A percentile compares a stretch with the other conserved stretches of the same genome.
phyloP scores from a whole-genome alignment of 805 yeast species.

The Yarrowia alimentaria region DNA sequence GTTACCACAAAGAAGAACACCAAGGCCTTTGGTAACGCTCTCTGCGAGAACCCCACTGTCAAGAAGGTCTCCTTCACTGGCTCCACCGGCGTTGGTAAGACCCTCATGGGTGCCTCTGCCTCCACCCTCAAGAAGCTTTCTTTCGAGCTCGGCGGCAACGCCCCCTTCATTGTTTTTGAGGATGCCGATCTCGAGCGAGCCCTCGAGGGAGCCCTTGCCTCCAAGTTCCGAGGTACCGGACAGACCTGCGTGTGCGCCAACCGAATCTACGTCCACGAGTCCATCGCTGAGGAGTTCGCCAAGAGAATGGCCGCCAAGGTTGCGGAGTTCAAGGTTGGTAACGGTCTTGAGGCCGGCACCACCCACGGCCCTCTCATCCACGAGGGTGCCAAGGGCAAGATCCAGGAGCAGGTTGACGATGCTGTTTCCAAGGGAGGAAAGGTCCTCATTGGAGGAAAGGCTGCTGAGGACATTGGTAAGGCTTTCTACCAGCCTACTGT shows the following conservation, averaged over 20 bases:
- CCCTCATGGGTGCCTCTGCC: conserved; percentile 58
- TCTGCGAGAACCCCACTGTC: conserved; percentile 56
- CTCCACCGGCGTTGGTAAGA: conserved; percentile 69
- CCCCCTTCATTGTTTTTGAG: conserved; percentile 72
- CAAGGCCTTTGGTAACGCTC: conserved; percentile 50
- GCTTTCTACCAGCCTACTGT: conserved; percentile 69
- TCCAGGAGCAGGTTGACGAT: conserved; percentile 59
- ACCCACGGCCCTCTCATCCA: conserved; percentile 80
- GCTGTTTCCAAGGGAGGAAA: conserved; percentile 67
- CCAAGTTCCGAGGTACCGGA: conserved; percentile 74
- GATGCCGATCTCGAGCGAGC: conserved; percentile 70
- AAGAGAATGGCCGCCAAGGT: conserved; percentile 49
- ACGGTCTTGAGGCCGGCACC: conserved; percentile 55
- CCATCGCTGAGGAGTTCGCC: conserved; percentile 62
- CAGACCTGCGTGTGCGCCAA: conserved; percentile 83
- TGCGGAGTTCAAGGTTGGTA: conserved; percentile 53
- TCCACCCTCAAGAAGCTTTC: conserved; percentile 67
- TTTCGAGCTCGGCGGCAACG: conserved; percentile 78
- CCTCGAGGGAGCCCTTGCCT: conserved; percentile 60
- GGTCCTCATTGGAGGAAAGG: conserved; percentile 59
- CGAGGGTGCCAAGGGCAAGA: conserved; percentile 59
- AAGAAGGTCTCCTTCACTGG: conserved; percentile 76
- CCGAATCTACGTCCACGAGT: conserved; percentile 63
- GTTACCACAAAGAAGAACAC: conserved; percentile 45
- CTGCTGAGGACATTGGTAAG: conserved; percentile 55